phyloP scores from a whole-genome alignment of 2,329 filamentous ascomycete species.

The Colletotrichum sp. region DNA sequence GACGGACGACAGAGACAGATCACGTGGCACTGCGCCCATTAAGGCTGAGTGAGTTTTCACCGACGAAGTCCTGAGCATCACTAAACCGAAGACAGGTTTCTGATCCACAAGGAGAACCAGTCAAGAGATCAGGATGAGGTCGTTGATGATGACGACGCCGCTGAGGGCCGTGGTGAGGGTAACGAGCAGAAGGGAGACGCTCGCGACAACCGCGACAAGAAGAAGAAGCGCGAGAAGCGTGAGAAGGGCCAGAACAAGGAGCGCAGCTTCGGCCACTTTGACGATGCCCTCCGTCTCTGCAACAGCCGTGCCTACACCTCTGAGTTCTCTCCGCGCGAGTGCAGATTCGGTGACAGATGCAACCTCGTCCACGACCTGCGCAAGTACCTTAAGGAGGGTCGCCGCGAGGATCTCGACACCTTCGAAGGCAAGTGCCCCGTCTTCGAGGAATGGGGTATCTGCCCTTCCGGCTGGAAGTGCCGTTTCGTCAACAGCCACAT shows the following conservation, averaged over 20 bases:
- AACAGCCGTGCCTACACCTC: constrained; percentile 71
- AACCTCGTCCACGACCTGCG: constrained; percentile 84
- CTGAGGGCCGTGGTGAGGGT: constrained; percentile 45
- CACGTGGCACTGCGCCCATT: constrained; percentile 35
- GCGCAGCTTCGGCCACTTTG: constrained; percentile 80
- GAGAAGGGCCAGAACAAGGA: constrained; percentile 75
- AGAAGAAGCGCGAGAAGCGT: constrained; percentile 57
- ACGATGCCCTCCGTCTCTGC: constrained; percentile 80
- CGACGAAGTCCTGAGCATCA: background rate
- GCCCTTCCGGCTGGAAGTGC: constrained; percentile 90
- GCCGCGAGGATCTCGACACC: constrained; percentile 78
- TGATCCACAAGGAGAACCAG: constrained; percentile 33
- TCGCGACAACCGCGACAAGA: constrained; percentile 47
- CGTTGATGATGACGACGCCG: constrained; percentile 54
- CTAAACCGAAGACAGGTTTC: constrained; percentile 31
- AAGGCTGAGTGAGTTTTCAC: constrained; percentile 38
- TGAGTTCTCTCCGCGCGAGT: constrained; percentile 83
- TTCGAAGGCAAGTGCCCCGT: constrained; percentile 83
- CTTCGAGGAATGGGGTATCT: constrained; percentile 77
- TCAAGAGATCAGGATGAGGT: constrained; percentile 60
- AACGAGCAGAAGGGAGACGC: constrained; percentile 50
- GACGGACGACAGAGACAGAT: constrained; percentile 22
- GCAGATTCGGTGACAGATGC: constrained; percentile 81
- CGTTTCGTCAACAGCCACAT: constrained; percentile 90
- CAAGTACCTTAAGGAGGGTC: constrained; percentile 82